Percentiles rank a stretch among this genome's conserved stretches.
These are phyloP conservation scores for Rhizopus sp. DNA, from an alignment of 371 early-diverging fungal genomes.

Conservation along the genomic window DNA sequence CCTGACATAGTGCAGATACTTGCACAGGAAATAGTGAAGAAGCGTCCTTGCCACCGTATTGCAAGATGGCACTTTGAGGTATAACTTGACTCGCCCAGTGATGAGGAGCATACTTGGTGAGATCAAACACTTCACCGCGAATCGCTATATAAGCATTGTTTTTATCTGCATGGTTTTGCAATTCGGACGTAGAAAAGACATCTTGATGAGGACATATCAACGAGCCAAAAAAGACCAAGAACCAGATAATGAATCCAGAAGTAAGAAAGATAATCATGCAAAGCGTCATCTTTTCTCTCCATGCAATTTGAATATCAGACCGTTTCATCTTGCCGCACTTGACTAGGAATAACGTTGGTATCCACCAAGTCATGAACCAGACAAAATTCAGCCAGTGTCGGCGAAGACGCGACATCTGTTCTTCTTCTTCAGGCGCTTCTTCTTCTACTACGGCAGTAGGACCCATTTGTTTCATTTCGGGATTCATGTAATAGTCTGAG, in stretches of 20 bases:
- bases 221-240: slow-evolving; percentile 80
- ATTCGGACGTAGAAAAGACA: slow-evolving; percentile 56
- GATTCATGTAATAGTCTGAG: slow-evolving; percentile 12
- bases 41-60: slow-evolving; percentile 70
- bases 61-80: slow-evolving; percentile 47
- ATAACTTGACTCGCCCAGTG: slow-evolving; percentile 52
- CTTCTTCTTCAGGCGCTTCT: slow-evolving; percentile 18
- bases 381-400: slow-evolving; percentile 81
- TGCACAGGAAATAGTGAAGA: slow-evolving; percentile 76
- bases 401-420: slow-evolving; percentile 47
- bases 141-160: slow-evolving; percentile 59
- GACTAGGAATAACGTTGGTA: slow-evolving; percentile 69
- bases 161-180: slow-evolving; percentile 38
- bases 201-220: slow-evolving; percentile 86
- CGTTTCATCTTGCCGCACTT: slow-evolving; percentile 76
- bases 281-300: slow-evolving; percentile 82
- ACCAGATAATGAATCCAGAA: slow-evolving; percentile 48
- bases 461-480: slow-evolving; percentile 29
- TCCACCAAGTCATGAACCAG: slow-evolving; percentile 89
- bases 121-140: slow-evolving; percentile 74
- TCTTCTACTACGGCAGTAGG: slow-evolving; percentile 24
- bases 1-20: slow-evolving; percentile 57
- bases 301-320: slow-evolving; percentile 83
- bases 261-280: slow-evolving; percentile 73
- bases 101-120: slow-evolving; percentile 62